Evolutionary conservation across 805 yeast species (phyloP), one percentile per base, ranked within the genome.

Genomic region (Candida golubevii): DNA sequence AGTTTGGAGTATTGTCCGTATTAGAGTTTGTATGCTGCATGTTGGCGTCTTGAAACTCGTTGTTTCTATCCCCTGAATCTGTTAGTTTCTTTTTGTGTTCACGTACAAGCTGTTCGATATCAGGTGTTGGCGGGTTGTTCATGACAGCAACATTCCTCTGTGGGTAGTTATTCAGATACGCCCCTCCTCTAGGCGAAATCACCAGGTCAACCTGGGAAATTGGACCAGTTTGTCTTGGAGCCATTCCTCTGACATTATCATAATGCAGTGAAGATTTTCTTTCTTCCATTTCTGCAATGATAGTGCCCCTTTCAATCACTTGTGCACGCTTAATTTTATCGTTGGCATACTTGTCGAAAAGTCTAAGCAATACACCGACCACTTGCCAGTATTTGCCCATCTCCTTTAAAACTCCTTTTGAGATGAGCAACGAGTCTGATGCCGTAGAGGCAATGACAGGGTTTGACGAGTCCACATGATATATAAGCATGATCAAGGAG

Each of bases 401-500:
- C 56, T 65, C 74, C 47, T 59, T 61, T 52, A 64, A 62, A 23
- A 63, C 77, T 6, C 63, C 65, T 48, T 64, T 60, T 23, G 69
- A 61, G 9, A 66, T 66, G 41, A 57, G 61, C 34, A 71, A 57
- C 18, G 74, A 67, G 51, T 71, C 76, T 9, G 71, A 54, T 0
- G 76, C 75, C 1, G 75, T 66, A 7, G 69, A 58, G 2, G 74
- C 67, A 49, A 71, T 68, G 12, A 65, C 68, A 8, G 61, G 56
- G 50, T 67, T 68, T 27, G 71, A 51, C 4, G 73, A 68, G 52
- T 71, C 76, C 40, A 80, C 74, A 63, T 85, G 91, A 58, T 83
- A 83, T n/a, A 83, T 71, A 61, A 85, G 77, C 75, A 85, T 82
- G 49, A 82, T 70, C 50, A 83, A 70, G 1, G 93, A 87, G 29